phyloP scores from a whole-genome alignment of 305 asterid genomes.

The Solanum hybrid region DNA sequence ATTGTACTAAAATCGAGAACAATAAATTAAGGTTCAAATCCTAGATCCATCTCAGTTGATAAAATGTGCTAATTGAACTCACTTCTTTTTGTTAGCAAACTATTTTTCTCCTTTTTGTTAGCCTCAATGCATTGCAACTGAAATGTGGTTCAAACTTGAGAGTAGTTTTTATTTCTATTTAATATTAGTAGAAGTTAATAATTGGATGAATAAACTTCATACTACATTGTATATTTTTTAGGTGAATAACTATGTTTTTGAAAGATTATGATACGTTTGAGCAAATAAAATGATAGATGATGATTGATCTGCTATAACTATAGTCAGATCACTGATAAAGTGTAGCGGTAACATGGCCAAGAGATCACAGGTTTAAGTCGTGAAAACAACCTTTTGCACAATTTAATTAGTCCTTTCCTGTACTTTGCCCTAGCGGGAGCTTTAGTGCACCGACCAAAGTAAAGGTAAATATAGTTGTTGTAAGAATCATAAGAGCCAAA shows the following conservation, averaged over 20 bases:
- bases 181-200: background rate
- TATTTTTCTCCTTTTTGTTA: background rate
- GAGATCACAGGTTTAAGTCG: background rate
- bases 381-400: background rate
- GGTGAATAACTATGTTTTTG: background rate
- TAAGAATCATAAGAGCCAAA: background rate
- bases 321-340: background rate
- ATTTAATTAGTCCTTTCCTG: rapidly evolving
- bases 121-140: background rate
- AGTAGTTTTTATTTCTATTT: background rate
- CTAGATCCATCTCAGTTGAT: too few species aligned
- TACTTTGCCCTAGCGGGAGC: rapidly evolving
- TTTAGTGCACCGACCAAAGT: rapidly evolving
- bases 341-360: background rate
- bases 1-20: too few species aligned
- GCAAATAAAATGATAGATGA: background rate
- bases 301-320: background rate
- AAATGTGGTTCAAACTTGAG: background rate
- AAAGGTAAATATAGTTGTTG: background rate
- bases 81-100: background rate
- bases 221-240: background rate
- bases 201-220: background rate
- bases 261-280: background rate
- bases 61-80: background rate
- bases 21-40: too few species aligned